phyloP scores from a whole-genome alignment of 2,329 filamentous ascomycete genomes.

The Hypomyces rosellus region DNA sequence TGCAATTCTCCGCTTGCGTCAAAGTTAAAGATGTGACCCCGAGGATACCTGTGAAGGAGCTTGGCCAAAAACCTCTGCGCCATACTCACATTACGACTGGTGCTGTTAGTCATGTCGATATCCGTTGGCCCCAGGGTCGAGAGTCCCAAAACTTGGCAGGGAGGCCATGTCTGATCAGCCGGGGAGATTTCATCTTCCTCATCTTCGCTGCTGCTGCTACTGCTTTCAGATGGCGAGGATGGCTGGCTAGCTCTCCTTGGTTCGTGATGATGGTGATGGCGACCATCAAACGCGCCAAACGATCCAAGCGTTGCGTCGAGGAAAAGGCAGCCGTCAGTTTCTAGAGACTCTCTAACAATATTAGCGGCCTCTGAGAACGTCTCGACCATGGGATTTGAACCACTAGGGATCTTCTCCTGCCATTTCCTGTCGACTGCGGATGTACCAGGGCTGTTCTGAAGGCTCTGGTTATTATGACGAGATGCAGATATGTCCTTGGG shows the following conservation, averaged over 20 bases:
- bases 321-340: constrained; percentile 32
- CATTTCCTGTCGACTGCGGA: constrained; percentile 7
- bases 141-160: constrained; percentile 32
- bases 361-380: constrained; percentile 31
- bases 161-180: constrained; percentile 6
- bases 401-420: constrained; percentile 5
- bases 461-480: background rate
- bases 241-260: background rate
- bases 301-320: constrained; percentile 28
- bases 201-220: constrained; percentile 11
- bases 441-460: background rate
- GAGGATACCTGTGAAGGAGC: constrained; percentile 39
- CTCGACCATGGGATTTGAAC: constrained; percentile 8
- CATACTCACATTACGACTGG: constrained; percentile 19
- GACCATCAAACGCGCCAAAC: constrained; percentile 9
- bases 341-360: constrained; percentile 36
- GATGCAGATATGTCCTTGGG: background rate
- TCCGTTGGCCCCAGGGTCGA: constrained; percentile 23
- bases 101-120: constrained; percentile 1
- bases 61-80: constrained; percentile 34
- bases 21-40: constrained; percentile 41
- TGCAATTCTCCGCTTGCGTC: constrained; percentile 31
- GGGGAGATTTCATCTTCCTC: background rate
- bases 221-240: constrained; percentile 8
- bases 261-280: background rate